Percentiles rank a stretch among this genome's conserved stretches.
These are phyloP conservation scores for Cystobasidium pallidum DNA, from an alignment of 1,284 basidiomycete genomes.

Conservation along the genomic window DNA sequence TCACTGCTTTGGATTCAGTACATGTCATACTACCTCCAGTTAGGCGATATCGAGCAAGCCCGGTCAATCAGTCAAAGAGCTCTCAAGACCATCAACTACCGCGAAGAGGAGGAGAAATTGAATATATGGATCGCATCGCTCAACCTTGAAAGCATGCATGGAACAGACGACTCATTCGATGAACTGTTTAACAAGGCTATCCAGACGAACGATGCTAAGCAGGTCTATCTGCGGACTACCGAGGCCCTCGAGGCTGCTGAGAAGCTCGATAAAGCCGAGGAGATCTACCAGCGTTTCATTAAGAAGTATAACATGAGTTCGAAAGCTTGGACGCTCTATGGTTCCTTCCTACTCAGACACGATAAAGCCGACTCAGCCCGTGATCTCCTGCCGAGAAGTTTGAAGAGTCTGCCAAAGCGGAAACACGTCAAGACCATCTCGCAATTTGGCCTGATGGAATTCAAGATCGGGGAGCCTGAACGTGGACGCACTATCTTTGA, in stretches of 20 bases:
- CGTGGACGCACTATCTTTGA: conserved; percentile 95
- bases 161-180: conserved; percentile 78
- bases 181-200: conserved; percentile 85
- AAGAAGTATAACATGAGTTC: conserved; percentile 92
- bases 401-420: conserved; percentile 90
- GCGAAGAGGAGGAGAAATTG: conserved; percentile 94
- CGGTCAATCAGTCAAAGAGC: conserved; percentile 83
- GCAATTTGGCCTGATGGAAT: conserved; percentile 92
- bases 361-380: conserved; percentile 78
- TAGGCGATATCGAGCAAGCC: conserved; percentile 94
- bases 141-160: conserved; percentile 93
- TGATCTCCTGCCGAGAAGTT: conserved; percentile 79
- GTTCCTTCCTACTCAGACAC: conserved; percentile 72
- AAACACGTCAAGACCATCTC: conserved; percentile 96
- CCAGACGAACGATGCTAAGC: conserved; percentile 88
- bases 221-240: conserved; percentile 79
- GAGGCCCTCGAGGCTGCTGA: conserved; percentile 80
- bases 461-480: conserved; percentile 90
- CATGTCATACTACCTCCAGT: conserved; percentile 96
- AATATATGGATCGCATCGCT: conserved; percentile 98
- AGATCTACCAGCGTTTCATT: conserved; percentile 76
- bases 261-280: conserved; percentile 81
- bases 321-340: conserved; percentile 89
- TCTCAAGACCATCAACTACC: conserved; percentile 84
- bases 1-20: conserved; percentile 99